Percentiles rank a stretch among this genome's conserved stretches.
phyloP scores from a whole-genome alignment of 2,329 filamentous ascomycete genomes.

The Penicillium sp. region DNA sequence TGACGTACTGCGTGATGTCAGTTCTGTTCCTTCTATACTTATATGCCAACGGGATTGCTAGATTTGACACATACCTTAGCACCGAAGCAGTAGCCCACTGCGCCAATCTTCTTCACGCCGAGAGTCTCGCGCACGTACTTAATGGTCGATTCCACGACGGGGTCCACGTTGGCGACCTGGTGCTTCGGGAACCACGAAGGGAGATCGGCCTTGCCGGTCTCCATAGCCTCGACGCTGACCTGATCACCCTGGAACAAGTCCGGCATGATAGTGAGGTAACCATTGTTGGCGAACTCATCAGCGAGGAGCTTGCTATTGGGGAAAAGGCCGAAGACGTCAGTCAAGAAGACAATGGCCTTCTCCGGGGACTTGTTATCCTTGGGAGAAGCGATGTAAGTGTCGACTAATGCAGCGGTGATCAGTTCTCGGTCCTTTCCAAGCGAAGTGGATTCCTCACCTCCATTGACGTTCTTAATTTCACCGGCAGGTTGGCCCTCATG shows the following conservation, averaged over 20 bases:
- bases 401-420: constrained; percentile 35
- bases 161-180: constrained; percentile 50
- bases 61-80: constrained; percentile 51
- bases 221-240: constrained; percentile 48
- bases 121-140: constrained; percentile 54
- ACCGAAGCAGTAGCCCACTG: constrained; percentile 69
- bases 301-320: constrained; percentile 60
- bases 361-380: constrained; percentile 46
- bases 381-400: constrained; percentile 53
- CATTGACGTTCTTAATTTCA: constrained; percentile 44
- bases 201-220: constrained; percentile 46
- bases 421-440: background rate
- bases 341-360: constrained; percentile 52
- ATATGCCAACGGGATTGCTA: constrained; percentile 23
- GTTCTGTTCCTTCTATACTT: background rate
- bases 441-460: constrained; percentile 32
- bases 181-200: constrained; percentile 46
- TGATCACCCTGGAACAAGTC: constrained; percentile 66
- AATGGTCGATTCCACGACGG: constrained; percentile 47
- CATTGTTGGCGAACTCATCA: constrained; percentile 68
- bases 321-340: constrained; percentile 56
- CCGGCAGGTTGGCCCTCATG: constrained; percentile 48
- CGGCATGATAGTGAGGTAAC: constrained; percentile 62
- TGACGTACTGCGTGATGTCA: constrained; percentile 50
- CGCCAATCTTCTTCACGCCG: constrained; percentile 56